These are phyloP conservation scores for Melanogaster broomeanus DNA, from an alignment of 768 basidiomycete genomes.

Conservation along the genomic window DNA sequence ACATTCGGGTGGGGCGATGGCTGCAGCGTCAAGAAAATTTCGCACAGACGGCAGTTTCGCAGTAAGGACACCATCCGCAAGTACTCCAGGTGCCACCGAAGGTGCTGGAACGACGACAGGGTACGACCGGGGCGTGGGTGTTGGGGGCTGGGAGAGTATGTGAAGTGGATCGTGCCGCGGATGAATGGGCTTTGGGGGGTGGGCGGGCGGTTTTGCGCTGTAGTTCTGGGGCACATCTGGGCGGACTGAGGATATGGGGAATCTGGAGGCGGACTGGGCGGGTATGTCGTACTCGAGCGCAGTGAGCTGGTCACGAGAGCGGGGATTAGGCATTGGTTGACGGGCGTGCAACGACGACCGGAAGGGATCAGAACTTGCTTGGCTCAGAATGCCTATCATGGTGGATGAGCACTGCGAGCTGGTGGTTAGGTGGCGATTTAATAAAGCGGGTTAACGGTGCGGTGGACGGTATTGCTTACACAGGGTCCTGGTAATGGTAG, in stretches of 20 bases:
- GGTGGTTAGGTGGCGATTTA: conserved; percentile 12
- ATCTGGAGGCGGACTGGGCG: conserved; percentile 25
- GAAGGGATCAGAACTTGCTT: conserved; percentile 1
- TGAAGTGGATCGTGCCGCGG: conserved; percentile 35
- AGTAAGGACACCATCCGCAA: conserved; percentile 44
- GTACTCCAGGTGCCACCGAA: conserved; percentile 37
- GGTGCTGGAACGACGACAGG: conserved; percentile 20
- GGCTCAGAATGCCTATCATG: conserved; percentile 15
- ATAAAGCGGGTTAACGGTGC: not conserved
- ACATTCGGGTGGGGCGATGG: conserved; percentile 41
- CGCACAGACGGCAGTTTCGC: conserved; percentile 50
- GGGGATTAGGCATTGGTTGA: conserved; percentile 12
- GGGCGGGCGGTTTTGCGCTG: conserved; percentile 19
- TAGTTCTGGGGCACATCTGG: conserved; percentile 24
- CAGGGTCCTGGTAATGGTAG: not conserved
- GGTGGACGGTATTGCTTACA: conserved; percentile 6
- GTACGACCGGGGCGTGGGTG: conserved; percentile 21
- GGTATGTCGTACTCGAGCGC: conserved; percentile 26
- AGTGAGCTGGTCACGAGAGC: conserved; percentile 10
- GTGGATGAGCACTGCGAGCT: conserved; percentile 14
- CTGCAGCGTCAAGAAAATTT: conserved; percentile 44
- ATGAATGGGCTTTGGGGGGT: conserved; percentile 27
- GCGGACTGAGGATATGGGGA: conserved; percentile 42
- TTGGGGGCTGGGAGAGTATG: conserved; percentile 25
- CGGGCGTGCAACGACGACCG: conserved; percentile 18